phyloP scores from a whole-genome alignment of 306 rosid genomes.

The Pterocarpus santalinus region DNA sequence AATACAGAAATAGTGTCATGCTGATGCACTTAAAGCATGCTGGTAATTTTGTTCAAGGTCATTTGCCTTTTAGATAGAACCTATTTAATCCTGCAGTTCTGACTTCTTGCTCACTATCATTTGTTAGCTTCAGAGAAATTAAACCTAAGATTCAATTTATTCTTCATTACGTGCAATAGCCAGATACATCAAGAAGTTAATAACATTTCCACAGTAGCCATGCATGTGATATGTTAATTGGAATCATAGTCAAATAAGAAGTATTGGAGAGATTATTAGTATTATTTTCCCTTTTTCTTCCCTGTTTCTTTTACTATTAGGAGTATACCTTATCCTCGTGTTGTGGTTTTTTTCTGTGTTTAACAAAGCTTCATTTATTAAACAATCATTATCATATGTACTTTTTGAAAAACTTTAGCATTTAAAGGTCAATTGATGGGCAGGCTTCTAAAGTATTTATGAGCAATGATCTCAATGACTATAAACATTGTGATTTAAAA shows the following conservation, averaged over 20 bases:
- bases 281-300: not conserved
- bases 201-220: not conserved
- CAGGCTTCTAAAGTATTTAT: constrained; percentile 17
- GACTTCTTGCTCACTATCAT: not conserved
- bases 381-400: not conserved
- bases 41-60: constrained; percentile 34
- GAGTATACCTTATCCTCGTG: not conserved
- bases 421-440: constrained; percentile 31
- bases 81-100: not conserved
- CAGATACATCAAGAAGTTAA: constrained; percentile 5
- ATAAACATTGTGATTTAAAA: constrained; percentile 18
- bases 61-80: constrained; percentile 9
- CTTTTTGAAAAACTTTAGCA: not conserved
- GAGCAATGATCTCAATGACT: constrained; percentile 1
- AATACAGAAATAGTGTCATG: constrained; percentile 12
- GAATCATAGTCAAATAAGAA: too few relatives aligned
- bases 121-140: not conserved
- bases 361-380: not conserved
- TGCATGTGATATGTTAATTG: too few relatives aligned
- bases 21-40: constrained; percentile 25
- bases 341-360: not conserved
- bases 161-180: constrained; percentile 3
- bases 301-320: constrained; percentile 4
- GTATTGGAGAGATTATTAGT: too few relatives aligned
- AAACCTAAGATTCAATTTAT: not conserved